Conservation (phyloP, 1,284 basidiomycete genomes). For the Cryptococcus floricola region DNA sequence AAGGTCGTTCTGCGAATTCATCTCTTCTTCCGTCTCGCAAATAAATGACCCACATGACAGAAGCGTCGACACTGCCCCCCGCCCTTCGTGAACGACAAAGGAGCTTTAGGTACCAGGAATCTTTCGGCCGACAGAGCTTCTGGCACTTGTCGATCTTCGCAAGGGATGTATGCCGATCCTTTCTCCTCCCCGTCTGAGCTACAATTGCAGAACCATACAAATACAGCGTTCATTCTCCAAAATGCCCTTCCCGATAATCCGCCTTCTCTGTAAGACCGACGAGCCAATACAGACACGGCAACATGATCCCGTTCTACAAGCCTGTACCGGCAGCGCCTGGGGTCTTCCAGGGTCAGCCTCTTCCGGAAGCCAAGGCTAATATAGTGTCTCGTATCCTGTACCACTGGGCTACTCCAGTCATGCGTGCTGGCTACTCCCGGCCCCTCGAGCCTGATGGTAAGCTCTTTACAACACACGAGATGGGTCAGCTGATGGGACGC, state of each 20-base stretch:
- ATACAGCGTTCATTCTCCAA: not conserved
- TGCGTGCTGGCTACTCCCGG: slow-evolving; percentile 28
- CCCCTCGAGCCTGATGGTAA: slow-evolving; percentile 30
- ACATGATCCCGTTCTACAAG: slow-evolving; percentile 31
- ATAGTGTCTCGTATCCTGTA: slow-evolving; percentile 19
- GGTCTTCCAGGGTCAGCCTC: slow-evolving; percentile 14
- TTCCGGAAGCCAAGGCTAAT: slow-evolving; percentile 19
- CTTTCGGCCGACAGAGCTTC: too few species aligned
- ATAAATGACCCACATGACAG: too few species aligned
- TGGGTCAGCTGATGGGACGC: not conserved
- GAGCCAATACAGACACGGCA: not conserved
- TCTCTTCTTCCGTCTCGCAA: too few species aligned
- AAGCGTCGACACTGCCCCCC: too few species aligned
- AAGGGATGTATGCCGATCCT: not conserved
- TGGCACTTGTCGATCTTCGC: not conserved
- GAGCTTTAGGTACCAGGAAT: too few species aligned
- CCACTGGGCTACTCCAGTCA: slow-evolving; percentile 28
- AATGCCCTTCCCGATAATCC: too few species aligned
- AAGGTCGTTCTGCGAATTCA: too few species aligned
- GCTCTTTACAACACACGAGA: not conserved
- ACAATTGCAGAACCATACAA: not conserved
- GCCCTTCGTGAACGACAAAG: too few species aligned
- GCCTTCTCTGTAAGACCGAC: not conserved
- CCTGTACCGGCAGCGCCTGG: slow-evolving; percentile 22
- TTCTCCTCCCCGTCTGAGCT: not conserved